Base-by-base conservation (phyloP, 441 rosid species). In the Adansonia rubrostipa region DNA sequence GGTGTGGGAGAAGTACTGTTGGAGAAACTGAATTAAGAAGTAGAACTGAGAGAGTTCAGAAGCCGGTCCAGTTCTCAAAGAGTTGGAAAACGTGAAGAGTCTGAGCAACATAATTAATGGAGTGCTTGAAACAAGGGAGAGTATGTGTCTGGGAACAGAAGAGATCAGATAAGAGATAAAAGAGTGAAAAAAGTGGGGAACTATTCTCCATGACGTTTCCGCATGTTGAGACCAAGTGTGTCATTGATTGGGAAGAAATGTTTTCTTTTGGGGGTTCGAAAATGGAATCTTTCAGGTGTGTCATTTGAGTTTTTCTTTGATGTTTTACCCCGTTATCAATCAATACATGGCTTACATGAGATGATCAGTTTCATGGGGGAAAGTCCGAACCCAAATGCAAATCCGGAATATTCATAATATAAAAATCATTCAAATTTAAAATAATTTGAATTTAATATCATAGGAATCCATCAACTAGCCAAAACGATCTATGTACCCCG, bases 141-240 rank as follows among this genome's bases (percentile, higher is more conserved):
- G 88, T 82, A 89, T 91, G 94, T 95, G 98, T 91, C 86, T 87
- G 91, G 94, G 87, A 89, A 89, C 87, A 82, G 93, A 60, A 86
- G 80, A 90, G 96, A 79, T 80, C 33, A 28, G 33, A 28, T 28
- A 28, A 28, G 33, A 28, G 33, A 28, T 28, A 28, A 28, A 28
- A 28, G 33, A 28, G 33, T 28, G 1, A 28, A 28, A 80, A 28
- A 75, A 20, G 76, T 77, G 66, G 66, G 6, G 85, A 14, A 75
- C 74, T 45, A 75, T 60, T 47, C 61, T 76, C 54, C 53, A 50
- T 76, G 65, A 79, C 82, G 71, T 78, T 81, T 80, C 75, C 82
- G 86, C 88, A 79, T 82, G 84, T 42, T 76, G 79, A 85, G 80
- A 81, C 80, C 71, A 84, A 77, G 75, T 77, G 81, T 79, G 84